Evolutionary conservation across 225 moss, liverwort and hornwort species (phyloP).

Genomic region (Physcomitrellopsis africana): DNA sequence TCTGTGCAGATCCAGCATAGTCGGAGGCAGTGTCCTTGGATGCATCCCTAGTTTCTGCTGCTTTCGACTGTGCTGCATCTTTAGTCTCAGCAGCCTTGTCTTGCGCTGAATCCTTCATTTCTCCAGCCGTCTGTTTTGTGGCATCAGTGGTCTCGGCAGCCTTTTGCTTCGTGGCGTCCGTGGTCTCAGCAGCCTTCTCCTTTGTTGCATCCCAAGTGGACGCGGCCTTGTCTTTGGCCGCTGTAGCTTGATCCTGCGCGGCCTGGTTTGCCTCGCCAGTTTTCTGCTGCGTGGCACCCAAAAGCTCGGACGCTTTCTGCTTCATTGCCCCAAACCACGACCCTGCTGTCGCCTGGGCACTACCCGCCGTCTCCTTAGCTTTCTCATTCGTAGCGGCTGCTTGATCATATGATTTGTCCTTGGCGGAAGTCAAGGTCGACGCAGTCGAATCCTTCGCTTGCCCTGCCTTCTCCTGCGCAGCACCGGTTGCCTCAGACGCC

Average conservation of each 20-base stretch:
- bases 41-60: too few relatives aligned
- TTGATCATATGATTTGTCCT: constrained; percentile 24
- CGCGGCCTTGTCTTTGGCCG: constrained; percentile 22
- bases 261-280: not conserved
- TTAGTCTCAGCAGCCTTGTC: constrained; percentile 13
- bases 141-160: not conserved
- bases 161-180: constrained; percentile 22
- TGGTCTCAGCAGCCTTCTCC: constrained; percentile 16
- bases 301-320: constrained; percentile 34
- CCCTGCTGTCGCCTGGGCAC: constrained; percentile 25
- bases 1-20: too few relatives aligned
- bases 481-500: not conserved
- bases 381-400: constrained; percentile 26
- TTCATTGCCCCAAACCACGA: constrained; percentile 36
- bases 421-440: constrained; percentile 6
- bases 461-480: constrained; percentile 25
- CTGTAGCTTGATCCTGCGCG: constrained; percentile 22
- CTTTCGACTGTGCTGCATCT: constrained; percentile 17
- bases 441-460: constrained; percentile 22
- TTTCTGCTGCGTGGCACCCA: constrained; percentile 39
- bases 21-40: too few relatives aligned
- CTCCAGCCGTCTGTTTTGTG: constrained; percentile 15
- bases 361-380: constrained; percentile 17
- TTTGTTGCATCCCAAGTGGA: constrained; percentile 23
- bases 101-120: constrained; percentile 8